phyloP scores from a whole-genome alignment of 805 yeast species.

The Metschnikowia orientalis region DNA sequence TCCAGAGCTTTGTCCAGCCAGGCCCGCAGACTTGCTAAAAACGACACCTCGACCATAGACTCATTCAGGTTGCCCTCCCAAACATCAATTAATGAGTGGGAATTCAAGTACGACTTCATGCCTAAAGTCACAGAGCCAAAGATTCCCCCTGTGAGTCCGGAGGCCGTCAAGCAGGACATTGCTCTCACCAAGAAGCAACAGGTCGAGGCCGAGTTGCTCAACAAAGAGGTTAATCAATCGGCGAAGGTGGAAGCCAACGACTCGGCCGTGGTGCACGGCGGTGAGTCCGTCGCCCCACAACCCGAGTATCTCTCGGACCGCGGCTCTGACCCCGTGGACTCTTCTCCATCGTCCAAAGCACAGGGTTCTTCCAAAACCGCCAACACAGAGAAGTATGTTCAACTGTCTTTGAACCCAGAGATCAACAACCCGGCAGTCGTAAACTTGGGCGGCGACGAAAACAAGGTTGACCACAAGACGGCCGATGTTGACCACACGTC shows the following conservation, averaged over 20 bases:
- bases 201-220: conserved; percentile 35
- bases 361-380: conserved; percentile 25
- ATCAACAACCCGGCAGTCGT: conserved; percentile 35
- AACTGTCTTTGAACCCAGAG: conserved; percentile 38
- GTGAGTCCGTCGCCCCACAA: conserved; percentile 35
- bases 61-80: conserved; percentile 48
- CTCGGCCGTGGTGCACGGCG: conserved; percentile 41
- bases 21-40: conserved; percentile 38
- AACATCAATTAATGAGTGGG: conserved; percentile 46
- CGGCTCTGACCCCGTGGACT: conserved; percentile 35
- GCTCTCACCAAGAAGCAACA: conserved; percentile 38
- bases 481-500: conserved; percentile 28
- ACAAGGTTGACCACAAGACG: conserved; percentile 33
- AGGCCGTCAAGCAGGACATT: conserved; percentile 47
- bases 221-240: conserved; percentile 31
- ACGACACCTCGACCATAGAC: conserved; percentile 57
- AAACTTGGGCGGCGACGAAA: conserved; percentile 32
- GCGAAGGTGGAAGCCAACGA: conserved; percentile 42
- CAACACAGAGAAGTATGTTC: conserved; percentile 38
- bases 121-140: conserved; percentile 40
- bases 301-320: conserved; percentile 39
- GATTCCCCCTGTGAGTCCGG: conserved; percentile 43
- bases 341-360: conserved; percentile 15
- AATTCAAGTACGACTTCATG: conserved; percentile 44
- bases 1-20: conserved; percentile 4